Evolutionary conservation across 129 eudicot genomes (phyloP), one percentile per base, ranked within the genome.

Genomic region (Helianthus tuberosus): DNA sequence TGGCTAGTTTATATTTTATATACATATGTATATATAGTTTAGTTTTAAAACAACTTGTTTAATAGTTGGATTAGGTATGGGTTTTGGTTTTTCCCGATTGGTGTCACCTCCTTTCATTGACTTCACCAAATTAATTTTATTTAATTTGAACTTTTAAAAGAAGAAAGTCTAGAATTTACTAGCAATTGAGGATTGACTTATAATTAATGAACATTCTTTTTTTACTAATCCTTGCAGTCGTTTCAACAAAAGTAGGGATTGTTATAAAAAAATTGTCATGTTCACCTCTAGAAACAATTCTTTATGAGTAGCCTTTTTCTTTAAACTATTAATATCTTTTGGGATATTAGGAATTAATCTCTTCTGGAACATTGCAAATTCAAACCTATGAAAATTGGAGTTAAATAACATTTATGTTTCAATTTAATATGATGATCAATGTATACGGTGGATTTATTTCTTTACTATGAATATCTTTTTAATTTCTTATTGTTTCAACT

Each of bases 61-160:
- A 10, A 73, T 46, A 25, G 68, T 58, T 25, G 68, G 67, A 72
- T 62, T 72, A 44, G 59, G 61, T 61, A 54, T 13, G 35, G 63
- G 36, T 35, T 35, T 15, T 54, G 41, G 46, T 36, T 57, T 29
- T 66, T 68, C n/a, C 64, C 16, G 4, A 5, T 29, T 29, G 66
- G 66, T 60, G 8, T 52, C 16, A 16, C 81, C 52, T 77, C 35
- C 69, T 67, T 58, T 44, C 57, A 25, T 48, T 61, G 81, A 68
- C 81, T 77, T 68, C 11, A 5, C 39, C 29, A 8, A 63, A 14
- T 46, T 6, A 1, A 32, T 27, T 57, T 0, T 53, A 76, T 16
- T 20, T 57, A 0, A 50, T 57, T 35, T 60, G 12, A 15, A 27
- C 29, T 53, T 76, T 3, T 44, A 46, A 58, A 50, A n/a, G 15